These are phyloP conservation scores for Penicillium subrubescens DNA, from an alignment of 495 filamentous ascomycete genomes.

Conservation along the genomic window DNA sequence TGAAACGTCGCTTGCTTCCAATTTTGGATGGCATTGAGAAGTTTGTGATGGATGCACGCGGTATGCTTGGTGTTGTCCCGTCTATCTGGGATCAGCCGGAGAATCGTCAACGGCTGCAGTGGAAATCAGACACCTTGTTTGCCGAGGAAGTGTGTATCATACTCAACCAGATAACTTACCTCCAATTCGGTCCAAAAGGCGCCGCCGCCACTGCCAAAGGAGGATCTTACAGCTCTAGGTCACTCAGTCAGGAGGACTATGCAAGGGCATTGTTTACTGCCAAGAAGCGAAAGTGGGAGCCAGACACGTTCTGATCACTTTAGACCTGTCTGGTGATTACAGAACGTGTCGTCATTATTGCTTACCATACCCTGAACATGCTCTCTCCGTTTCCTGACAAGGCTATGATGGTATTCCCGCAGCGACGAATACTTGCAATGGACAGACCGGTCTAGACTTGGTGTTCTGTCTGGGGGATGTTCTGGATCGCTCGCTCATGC, in stretches of 20 bases:
- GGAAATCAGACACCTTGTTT: conserved; percentile 22
- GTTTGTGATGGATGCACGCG: conserved; percentile 65
- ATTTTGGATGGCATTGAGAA: conserved; percentile 67
- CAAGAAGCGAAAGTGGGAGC: conserved; percentile 45
- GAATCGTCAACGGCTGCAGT: conserved; percentile 22
- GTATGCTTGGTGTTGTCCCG: conserved; percentile 70
- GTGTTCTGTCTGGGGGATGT: not conserved
- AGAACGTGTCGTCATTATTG: not conserved
- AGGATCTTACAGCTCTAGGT: not conserved
- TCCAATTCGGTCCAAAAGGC: not conserved
- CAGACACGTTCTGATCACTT: conserved; percentile 13
- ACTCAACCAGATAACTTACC: not conserved
- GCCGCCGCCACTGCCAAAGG: not conserved
- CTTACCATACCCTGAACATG: not conserved
- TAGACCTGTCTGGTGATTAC: not conserved
- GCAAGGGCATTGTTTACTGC: conserved; percentile 44
- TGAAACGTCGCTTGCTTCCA: conserved; percentile 66
- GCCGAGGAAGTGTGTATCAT: conserved; percentile 1
- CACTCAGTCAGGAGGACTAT: conserved; percentile 30
- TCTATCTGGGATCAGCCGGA: conserved; percentile 12
- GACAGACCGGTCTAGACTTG: conserved; percentile 12
- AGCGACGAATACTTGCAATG: not conserved
- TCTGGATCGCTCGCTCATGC: not conserved
- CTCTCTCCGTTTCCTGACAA: not conserved
- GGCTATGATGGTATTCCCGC: not conserved